Evolutionary conservation across 768 basidiomycete species (phyloP).

Genomic region (Pleurotus sapidus): DNA sequence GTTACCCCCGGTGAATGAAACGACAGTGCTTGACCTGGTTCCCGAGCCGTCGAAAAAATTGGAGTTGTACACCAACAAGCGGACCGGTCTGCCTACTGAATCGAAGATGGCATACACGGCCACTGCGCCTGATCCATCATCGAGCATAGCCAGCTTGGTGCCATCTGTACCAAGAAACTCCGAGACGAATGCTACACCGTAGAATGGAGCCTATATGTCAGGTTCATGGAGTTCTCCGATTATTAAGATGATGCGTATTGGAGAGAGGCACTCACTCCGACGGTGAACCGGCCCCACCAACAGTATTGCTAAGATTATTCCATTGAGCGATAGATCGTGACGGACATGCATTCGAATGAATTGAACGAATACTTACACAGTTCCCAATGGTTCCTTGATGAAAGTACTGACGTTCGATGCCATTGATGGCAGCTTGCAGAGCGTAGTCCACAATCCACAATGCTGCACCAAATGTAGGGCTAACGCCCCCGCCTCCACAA

Average conservation of each 20-base stretch:
- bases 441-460: conserved; percentile 40
- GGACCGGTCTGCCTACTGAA: conserved; percentile 18
- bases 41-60: conserved; percentile 30
- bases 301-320: conserved; percentile 28
- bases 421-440: conserved; percentile 32
- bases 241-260: not conserved
- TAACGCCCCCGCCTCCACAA: conserved; percentile 38
- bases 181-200: conserved; percentile 34
- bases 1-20: conserved; percentile 25
- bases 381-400: conserved; percentile 39
- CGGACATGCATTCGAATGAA: not conserved
- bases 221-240: not conserved
- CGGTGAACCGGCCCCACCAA: conserved; percentile 33
- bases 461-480: conserved; percentile 36
- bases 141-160: conserved; percentile 27
- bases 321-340: not conserved
- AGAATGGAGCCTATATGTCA: conserved; percentile 26
- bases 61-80: conserved; percentile 32
- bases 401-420: conserved; percentile 34
- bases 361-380: conserved; percentile 22
- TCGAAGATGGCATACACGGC: conserved; percentile 29
- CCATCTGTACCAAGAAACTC: conserved; percentile 32
- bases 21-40: conserved; percentile 23
- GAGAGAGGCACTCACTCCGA: conserved; percentile 14
- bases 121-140: conserved; percentile 25